Evolutionary conservation across 176 grass and related monocot species (phyloP), one percentile per base, ranked within the genome.

Genomic region (Poa annua): DNA sequence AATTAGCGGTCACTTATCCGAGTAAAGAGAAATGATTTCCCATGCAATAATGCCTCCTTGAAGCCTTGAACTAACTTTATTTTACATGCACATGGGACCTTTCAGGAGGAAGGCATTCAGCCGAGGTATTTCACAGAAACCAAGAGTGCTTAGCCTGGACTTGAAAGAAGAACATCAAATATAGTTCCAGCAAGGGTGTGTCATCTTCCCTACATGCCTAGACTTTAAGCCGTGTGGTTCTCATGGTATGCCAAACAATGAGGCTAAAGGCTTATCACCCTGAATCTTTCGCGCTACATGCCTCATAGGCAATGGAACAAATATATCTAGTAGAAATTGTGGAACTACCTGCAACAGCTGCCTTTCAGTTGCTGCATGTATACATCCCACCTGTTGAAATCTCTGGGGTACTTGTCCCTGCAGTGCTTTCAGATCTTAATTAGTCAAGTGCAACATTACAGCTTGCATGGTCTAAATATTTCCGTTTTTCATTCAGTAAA

Each of bases 361-460:
- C 91, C 97, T 82, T 92, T 96, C 66, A 99, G 51, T 84, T 96
- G 97, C 76, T 94, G 91, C 91, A 99, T 90, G 53, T 88, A 94
- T 77, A 84, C 19, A 82, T 99, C 93, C 89, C 94, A 92, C 88
- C 80, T 93, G 53, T 21, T 91, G 81, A 96, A 99, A 90, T 99
- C 89, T 86, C 80, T 88, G 55, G 91, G 91, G 41, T 87, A 84
- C 80, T 87, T 99, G 36, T 91, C 97, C 70, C 97, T 96, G 90
- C 84, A 81, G 85, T 69, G 38, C 7, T 39, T 85, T 55, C 39
- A 76, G 47, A 59, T 66, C 69, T 71, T 51, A 50, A 66, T 72
- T 50, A 66, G 62, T 67, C 76, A 85, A 42, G 25, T 88, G 24
- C 7, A 79, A 42, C 57, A 77, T 44, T 69, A 36, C 14, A 34